These are phyloP conservation scores for Plasmopara muralis DNA, from an alignment of 352 stramenopile genomes.

Conservation along the genomic window DNA sequence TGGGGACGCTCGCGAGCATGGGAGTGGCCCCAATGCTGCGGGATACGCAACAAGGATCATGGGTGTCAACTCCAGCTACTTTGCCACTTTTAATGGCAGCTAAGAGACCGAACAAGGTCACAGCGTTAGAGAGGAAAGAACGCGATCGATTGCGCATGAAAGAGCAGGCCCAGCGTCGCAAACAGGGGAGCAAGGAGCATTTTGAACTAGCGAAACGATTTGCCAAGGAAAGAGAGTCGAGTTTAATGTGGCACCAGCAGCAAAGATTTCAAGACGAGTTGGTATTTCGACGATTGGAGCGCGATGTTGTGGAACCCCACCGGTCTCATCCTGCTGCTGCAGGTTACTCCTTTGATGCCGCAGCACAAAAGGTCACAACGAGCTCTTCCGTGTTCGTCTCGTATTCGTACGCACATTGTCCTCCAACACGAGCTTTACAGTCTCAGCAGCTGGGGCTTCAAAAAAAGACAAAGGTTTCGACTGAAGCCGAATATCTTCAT, in stretches of 20 bases:
- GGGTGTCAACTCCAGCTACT: constrained; percentile 3
- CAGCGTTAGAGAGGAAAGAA: constrained; percentile 42
- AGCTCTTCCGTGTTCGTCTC: constrained; percentile 47
- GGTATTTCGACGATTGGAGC: constrained; percentile 49
- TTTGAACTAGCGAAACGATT: constrained; percentile 26
- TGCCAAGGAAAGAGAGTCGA: constrained; percentile 19
- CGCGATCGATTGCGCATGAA: constrained; percentile 44
- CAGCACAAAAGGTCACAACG: constrained; percentile 1
- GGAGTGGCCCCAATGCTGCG: background rate
- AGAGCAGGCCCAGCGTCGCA: constrained; percentile 38
- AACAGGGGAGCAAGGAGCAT: constrained; percentile 29
- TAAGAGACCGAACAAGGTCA: constrained; percentile 29
- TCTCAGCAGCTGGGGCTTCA: constrained; percentile 11
- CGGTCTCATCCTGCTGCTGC: constrained; percentile 41
- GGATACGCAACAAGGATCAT: no score
- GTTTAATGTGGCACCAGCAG: constrained; percentile 37
- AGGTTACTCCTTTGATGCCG: constrained; percentile 41
- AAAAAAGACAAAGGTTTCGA: constrained; percentile 8
- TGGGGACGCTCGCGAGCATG: constrained; percentile 11
- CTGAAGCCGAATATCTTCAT: constrained; percentile 34
- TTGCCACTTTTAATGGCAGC: constrained; percentile 5
- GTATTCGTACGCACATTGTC: constrained; percentile 44
- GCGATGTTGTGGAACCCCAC: constrained; percentile 50
- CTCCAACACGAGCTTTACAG: constrained; percentile 24
- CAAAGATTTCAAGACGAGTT: constrained; percentile 60